phyloP scores from a whole-genome alignment of 352 stramenopile genomes.

The Phytophthora pseudosyringae region DNA sequence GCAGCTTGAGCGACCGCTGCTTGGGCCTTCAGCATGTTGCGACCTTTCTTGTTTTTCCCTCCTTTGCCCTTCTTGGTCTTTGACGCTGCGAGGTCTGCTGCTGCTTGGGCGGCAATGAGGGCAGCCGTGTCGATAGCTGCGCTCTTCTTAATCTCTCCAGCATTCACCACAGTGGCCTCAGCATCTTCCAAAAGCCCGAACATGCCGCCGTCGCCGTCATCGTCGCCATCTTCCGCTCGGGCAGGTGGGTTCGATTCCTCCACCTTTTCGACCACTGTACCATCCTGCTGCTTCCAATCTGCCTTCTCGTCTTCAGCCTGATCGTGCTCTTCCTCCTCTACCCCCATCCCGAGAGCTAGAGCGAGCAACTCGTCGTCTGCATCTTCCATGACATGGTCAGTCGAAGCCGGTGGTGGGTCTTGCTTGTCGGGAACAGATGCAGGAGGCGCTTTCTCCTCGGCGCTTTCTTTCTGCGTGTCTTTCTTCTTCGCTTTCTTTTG shows the following conservation, averaged over 20 bases:
- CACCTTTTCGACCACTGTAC: neutral
- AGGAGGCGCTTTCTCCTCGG: constrained; percentile 30
- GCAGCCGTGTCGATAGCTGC: constrained; percentile 32
- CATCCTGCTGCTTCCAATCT: neutral
- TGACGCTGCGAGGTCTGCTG: constrained; percentile 22
- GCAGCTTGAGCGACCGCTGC: constrained; percentile 28
- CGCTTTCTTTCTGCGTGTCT: constrained; percentile 49
- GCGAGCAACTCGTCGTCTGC: constrained; percentile 34
- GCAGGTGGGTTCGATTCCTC: neutral
- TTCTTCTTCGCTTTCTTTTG: constrained; percentile 45
- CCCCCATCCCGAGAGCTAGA: constrained; percentile 26
- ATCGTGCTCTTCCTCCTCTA: constrained; percentile 9
- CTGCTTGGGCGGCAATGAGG: constrained; percentile 31
- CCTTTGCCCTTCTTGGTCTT: constrained; percentile 46
- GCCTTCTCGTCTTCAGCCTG: constrained; percentile 5
- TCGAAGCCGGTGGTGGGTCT: neutral
- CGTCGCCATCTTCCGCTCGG: constrained; percentile 13
- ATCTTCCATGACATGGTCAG: constrained; percentile 17
- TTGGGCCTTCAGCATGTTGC: constrained; percentile 36
- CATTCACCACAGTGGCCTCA: constrained; percentile 40
- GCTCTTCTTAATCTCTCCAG: constrained; percentile 53
- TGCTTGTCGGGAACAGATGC: neutral
- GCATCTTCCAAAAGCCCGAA: constrained; percentile 52
- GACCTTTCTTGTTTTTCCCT: constrained; percentile 42
- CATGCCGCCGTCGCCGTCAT: constrained; percentile 34